Evolutionary conservation across 495 filamentous ascomycete species (phyloP).

Genomic region (Aspergillus egyptiacus): DNA sequence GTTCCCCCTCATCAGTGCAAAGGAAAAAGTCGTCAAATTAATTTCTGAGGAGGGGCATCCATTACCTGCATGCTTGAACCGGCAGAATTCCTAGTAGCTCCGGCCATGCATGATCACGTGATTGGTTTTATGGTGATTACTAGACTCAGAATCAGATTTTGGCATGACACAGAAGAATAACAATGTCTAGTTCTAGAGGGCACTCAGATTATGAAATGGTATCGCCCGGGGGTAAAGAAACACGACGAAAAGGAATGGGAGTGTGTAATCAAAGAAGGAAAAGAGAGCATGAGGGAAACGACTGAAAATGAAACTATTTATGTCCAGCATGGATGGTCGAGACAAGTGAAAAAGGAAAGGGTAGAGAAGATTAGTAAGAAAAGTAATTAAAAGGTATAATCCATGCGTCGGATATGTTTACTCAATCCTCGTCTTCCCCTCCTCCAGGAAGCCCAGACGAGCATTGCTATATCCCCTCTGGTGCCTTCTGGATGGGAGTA

Average conservation of each 20-base stretch:
- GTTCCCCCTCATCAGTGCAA: slow-evolving; percentile 20
- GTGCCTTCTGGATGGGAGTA: slow-evolving; percentile 57
- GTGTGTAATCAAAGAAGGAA: slow-evolving; percentile 5
- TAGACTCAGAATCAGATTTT: no score
- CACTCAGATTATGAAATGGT: slow-evolving; percentile 2
- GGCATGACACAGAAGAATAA: slow-evolving; percentile 4
- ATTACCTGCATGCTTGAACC: background rate
- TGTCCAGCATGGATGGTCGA: slow-evolving; percentile 5
- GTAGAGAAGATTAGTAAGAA: background rate
- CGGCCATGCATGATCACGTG: background rate
- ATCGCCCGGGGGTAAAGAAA: background rate
- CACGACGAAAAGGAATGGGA: background rate
- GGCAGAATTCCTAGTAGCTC: background rate
- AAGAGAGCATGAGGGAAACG: no score
- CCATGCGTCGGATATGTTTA: slow-evolving; percentile 27
- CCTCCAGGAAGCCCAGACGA: slow-evolving; percentile 74
- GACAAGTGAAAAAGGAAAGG: background rate
- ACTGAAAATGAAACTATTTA: slow-evolving; percentile 8
- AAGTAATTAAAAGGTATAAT: background rate
- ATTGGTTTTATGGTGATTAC: background rate
- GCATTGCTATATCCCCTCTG: slow-evolving; percentile 74
- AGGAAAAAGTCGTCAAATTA: background rate
- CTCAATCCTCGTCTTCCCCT: slow-evolving; percentile 95
- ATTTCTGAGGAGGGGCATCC: slow-evolving; percentile 6
- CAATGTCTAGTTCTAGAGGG: background rate